These are phyloP conservation scores for Albugo candida DNA, from an alignment of 352 stramenopile species.

Conservation along the genomic window DNA sequence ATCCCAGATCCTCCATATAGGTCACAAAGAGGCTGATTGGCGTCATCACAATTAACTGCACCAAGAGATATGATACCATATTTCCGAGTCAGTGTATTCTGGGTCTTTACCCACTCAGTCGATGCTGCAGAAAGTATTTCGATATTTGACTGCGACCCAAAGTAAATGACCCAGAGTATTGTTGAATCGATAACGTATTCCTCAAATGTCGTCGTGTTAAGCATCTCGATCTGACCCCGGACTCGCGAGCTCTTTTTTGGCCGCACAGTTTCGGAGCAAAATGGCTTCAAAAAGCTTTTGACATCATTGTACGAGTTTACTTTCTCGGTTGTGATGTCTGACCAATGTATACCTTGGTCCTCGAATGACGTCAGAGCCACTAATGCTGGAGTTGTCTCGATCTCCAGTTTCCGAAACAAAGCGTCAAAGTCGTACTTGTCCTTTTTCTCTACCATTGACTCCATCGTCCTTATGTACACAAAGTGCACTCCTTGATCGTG, in stretches of 20 bases:
- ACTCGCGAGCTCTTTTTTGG: constrained; percentile 1
- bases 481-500: constrained; percentile 23
- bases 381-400: constrained; percentile 25
- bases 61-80: constrained; percentile 31
- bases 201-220: constrained; percentile 18
- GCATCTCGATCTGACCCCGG: constrained; percentile 3
- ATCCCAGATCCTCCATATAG: constrained; percentile 20
- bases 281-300: constrained; percentile 30
- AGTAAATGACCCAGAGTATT: constrained; percentile 44
- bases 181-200: constrained; percentile 22
- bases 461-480: constrained; percentile 23
- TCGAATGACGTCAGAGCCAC: constrained; percentile 21
- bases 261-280: not conserved
- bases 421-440: too few relatives aligned
- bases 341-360: constrained; percentile 6
- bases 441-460: constrained; percentile 11
- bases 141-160: constrained; percentile 22
- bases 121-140: constrained; percentile 5
- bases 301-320: constrained; percentile 35
- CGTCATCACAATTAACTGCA: constrained; percentile 28
- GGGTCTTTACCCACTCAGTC: constrained; percentile 23
- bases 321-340: constrained; percentile 13
- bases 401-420: constrained; percentile 14
- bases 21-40: constrained; percentile 21
- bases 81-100: constrained; percentile 32